These are phyloP conservation scores for Allium fistulosum DNA, from an alignment of 106 monocot genomes.

Conservation along the genomic window DNA sequence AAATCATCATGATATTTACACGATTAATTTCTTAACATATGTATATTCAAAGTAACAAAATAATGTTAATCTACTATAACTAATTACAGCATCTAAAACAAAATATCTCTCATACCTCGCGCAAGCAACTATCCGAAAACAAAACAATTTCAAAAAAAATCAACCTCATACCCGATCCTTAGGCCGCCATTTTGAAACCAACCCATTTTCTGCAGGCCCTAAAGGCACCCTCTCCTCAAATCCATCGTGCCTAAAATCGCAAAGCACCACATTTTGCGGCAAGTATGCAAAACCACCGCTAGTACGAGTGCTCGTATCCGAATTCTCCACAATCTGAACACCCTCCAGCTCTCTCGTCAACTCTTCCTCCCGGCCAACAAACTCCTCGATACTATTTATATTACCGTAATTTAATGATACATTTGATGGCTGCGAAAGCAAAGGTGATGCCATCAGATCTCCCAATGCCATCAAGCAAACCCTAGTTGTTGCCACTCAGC, in stretches of 20 bases:
- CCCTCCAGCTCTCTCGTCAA: background rate
- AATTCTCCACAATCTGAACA: background rate
- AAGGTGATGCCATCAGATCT: slow-evolving; percentile 26
- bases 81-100: background rate
- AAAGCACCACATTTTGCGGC: slow-evolving; percentile 76
- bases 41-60: background rate
- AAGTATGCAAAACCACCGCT: slow-evolving; percentile 43
- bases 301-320: background rate
- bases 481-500: background rate
- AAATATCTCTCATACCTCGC: background rate
- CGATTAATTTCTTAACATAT: background rate
- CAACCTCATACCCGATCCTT: slow-evolving; percentile 62
- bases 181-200: slow-evolving; percentile 70
- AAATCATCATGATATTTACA: too few relatives aligned
- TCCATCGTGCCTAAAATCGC: slow-evolving; percentile 70
- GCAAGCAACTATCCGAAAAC: background rate
- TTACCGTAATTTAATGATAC: background rate
- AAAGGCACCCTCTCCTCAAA: slow-evolving; percentile 46
- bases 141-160: background rate
- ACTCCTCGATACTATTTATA: too few relatives aligned
- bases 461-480: slow-evolving; percentile 73
- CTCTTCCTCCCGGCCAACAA: too few relatives aligned
- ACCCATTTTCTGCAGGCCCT: slow-evolving; percentile 45
- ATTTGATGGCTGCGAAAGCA: background rate
- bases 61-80: background rate